Conservation (phyloP, 306 rosid species). For the Quercus dentata region DNA sequence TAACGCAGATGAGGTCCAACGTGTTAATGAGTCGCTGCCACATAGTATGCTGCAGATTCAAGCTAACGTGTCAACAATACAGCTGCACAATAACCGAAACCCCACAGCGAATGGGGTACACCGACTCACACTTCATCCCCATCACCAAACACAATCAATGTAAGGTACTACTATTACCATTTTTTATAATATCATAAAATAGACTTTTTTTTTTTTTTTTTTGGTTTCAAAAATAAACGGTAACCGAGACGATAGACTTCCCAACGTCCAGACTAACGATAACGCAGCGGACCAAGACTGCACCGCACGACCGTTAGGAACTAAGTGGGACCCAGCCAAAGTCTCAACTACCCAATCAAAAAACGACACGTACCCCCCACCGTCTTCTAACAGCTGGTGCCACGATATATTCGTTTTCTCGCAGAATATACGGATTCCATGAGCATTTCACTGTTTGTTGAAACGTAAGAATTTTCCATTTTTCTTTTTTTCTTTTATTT, state of each 20-base stretch:
- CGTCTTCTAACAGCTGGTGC: slow-evolving; percentile 19
- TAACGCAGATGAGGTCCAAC: no score
- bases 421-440: slow-evolving; percentile 47
- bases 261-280: slow-evolving; percentile 16
- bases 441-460: background rate
- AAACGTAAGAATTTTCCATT: background rate
- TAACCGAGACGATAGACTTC: slow-evolving; percentile 12
- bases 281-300: slow-evolving; percentile 5
- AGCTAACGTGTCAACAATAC: background rate
- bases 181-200: no score
- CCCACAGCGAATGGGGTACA: background rate
- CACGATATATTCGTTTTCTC: slow-evolving; percentile 16
- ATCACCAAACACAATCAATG: background rate
- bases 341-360: slow-evolving; percentile 11
- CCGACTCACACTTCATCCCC: background rate
- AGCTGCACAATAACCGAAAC: background rate
- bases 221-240: background rate
- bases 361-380: slow-evolving; percentile 2
- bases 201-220: no score
- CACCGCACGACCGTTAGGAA: slow-evolving; percentile 53
- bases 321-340: slow-evolving; percentile 21
- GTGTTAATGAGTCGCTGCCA: no score
- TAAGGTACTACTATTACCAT: no score
- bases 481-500: background rate
- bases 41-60: background rate